phyloP scores from a whole-genome alignment of 2,329 filamentous ascomycete genomes.

The Talaromyces sp. region DNA sequence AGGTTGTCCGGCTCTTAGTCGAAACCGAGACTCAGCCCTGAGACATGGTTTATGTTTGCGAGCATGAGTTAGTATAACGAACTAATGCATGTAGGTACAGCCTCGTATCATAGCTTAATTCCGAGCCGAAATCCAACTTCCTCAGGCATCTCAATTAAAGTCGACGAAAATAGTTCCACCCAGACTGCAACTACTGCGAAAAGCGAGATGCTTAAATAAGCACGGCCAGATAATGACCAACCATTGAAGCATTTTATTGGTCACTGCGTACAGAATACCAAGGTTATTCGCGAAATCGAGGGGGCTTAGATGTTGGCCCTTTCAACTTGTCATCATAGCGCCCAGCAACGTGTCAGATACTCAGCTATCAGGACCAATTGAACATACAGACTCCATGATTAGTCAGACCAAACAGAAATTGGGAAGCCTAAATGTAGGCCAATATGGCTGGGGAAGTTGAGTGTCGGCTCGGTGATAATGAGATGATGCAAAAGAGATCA shows the following conservation, averaged over 20 bases:
- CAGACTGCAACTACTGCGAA: background rate
- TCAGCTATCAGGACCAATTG: background rate
- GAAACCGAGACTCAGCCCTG: too few species aligned
- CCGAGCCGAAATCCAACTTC: background rate
- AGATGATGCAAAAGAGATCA: background rate
- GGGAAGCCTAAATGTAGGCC: background rate
- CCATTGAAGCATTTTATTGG: background rate
- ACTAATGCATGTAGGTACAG: background rate
- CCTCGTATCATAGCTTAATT: background rate
- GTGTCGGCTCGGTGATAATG: background rate
- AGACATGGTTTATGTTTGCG: too few species aligned
- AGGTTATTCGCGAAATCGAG: background rate
- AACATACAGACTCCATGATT: background rate
- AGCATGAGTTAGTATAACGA: background rate
- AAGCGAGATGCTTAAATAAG: background rate
- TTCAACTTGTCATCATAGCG: background rate
- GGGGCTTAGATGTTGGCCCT: conserved; percentile 4
- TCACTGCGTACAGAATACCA: background rate
- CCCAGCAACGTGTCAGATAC: background rate
- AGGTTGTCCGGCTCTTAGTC: too few species aligned
- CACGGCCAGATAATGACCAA: background rate
- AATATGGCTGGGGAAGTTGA: background rate
- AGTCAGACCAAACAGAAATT: background rate
- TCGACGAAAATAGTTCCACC: background rate
- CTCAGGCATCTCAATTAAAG: conserved; percentile 7